Conservation (phyloP, 306 rosid species). For the Coriaria nepalensis region DNA sequence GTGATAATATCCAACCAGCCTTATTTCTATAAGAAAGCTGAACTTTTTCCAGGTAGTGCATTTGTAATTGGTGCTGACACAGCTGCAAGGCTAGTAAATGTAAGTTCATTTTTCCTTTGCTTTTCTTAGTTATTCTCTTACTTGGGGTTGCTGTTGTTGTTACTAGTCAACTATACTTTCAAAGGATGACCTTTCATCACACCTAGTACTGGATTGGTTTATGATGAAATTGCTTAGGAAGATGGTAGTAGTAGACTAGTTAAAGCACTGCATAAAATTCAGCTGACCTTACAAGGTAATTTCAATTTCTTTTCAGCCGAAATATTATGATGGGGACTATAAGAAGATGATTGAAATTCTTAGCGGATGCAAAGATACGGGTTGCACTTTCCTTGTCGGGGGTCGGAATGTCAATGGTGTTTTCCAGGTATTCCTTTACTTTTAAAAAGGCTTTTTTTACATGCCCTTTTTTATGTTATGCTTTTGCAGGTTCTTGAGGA, state of each 20-base stretch:
- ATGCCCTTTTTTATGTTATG: background rate
- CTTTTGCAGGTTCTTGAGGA: constrained; percentile 59
- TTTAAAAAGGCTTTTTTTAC: background rate
- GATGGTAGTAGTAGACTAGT: background rate
- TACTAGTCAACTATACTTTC: no score
- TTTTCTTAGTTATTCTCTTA: background rate
- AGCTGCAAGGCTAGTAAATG: constrained; percentile 66
- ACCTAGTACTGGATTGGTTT: no score
- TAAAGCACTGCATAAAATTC: background rate
- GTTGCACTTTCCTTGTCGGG: constrained; percentile 63
- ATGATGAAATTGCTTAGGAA: background rate
- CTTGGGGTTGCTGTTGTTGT: background rate
- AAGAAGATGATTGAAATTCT: constrained; percentile 65
- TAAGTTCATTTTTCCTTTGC: constrained; percentile 23
- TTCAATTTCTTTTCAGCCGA: constrained; percentile 43
- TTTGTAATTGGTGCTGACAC: constrained; percentile 94
- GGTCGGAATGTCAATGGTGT: constrained; percentile 72
- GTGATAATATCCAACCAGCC: constrained; percentile 80
- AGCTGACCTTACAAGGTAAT: constrained; percentile 3
- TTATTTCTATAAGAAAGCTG: constrained; percentile 78
- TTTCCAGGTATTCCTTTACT: constrained; percentile 44
- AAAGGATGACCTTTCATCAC: no score
- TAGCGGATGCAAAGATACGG: constrained; percentile 52
- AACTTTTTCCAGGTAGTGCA: constrained; percentile 82
- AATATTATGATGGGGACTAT: constrained; percentile 70